phyloP scores from a whole-genome alignment of 257 asterid species.

The Ilex asprella region DNA sequence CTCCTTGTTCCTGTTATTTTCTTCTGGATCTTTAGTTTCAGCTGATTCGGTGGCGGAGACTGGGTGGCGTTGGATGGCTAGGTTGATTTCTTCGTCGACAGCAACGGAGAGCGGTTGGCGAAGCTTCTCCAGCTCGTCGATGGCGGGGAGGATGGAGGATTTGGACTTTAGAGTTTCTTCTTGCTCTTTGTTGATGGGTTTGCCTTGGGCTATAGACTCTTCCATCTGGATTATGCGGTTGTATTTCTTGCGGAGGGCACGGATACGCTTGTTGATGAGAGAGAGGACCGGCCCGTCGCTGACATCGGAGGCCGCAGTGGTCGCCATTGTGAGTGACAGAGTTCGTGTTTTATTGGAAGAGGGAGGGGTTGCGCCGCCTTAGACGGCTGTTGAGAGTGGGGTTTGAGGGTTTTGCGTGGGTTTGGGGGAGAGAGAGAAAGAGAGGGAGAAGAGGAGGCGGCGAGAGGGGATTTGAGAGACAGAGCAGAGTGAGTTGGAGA shows the following conservation, averaged over 20 bases:
- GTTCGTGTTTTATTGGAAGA: background rate
- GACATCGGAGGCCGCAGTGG: constrained; percentile 32
- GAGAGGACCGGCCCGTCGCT: constrained; percentile 63
- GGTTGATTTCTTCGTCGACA: constrained; percentile 53
- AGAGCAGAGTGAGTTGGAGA: constrained; percentile 8
- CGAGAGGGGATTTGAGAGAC: constrained; percentile 4
- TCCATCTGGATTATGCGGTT: constrained; percentile 78
- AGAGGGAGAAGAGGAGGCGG: no score
- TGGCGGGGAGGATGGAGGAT: constrained; percentile 43
- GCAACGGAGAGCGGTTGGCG: constrained; percentile 60
- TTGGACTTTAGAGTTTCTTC: constrained; percentile 70
- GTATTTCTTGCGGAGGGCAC: constrained; percentile 64
- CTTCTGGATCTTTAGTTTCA: background rate
- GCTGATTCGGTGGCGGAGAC: background rate
- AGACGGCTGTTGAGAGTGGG: background rate
- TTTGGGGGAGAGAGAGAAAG: constrained; percentile 22
- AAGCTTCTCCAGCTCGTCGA: constrained; percentile 77
- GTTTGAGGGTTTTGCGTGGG: constrained; percentile 16
- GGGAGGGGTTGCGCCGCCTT: background rate
- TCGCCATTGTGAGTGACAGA: constrained; percentile 27
- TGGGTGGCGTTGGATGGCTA: constrained; percentile 18
- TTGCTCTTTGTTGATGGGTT: constrained; percentile 72
- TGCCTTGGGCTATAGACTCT: constrained; percentile 58
- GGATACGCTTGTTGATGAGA: constrained; percentile 74
- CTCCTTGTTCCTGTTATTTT: constrained; percentile 4